Percentiles rank a stretch among this genome's conserved stretches.
phyloP scores from a whole-genome alignment of 148 eudicot genomes.

The Vaccinium myrtillus region DNA sequence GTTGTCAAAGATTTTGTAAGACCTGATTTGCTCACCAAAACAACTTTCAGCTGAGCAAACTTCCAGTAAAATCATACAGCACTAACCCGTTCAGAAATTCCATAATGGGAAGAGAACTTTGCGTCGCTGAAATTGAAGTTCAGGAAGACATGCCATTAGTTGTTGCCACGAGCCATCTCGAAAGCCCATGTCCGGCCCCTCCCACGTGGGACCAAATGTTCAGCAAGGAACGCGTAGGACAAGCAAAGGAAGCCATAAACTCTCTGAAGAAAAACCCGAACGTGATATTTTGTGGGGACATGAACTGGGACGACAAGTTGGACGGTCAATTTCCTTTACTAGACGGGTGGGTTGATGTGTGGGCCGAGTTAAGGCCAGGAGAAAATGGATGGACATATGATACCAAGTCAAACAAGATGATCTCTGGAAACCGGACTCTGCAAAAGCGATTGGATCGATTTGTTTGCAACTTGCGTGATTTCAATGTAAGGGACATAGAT shows the following conservation, averaged over 20 bases:
- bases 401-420: constrained; percentile 76
- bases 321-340: constrained; percentile 67
- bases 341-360: constrained; percentile 83
- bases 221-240: constrained; percentile 90
- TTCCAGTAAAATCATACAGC: constrained; percentile 70
- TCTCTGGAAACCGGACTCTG: constrained; percentile 49
- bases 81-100: constrained; percentile 58
- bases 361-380: constrained; percentile 57
- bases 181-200: constrained; percentile 88
- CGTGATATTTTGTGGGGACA: constrained; percentile 83
- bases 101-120: constrained; percentile 73
- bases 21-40: not conserved
- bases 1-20: not conserved
- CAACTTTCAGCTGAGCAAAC: constrained; percentile 58
- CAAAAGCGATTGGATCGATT: constrained; percentile 77
- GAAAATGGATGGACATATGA: constrained; percentile 82
- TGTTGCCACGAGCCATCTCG: constrained; percentile 82
- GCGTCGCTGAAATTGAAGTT: constrained; percentile 56
- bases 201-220: constrained; percentile 88
- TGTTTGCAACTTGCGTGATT: constrained; percentile 53
- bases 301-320: constrained; percentile 92
- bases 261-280: constrained; percentile 47
- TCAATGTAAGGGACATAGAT: constrained; percentile 43
- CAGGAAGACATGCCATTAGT: constrained; percentile 34
- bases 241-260: constrained; percentile 67